These are phyloP conservation scores for Serpula lacrymans DNA, from an alignment of 768 basidiomycete species.

Conservation along the genomic window DNA sequence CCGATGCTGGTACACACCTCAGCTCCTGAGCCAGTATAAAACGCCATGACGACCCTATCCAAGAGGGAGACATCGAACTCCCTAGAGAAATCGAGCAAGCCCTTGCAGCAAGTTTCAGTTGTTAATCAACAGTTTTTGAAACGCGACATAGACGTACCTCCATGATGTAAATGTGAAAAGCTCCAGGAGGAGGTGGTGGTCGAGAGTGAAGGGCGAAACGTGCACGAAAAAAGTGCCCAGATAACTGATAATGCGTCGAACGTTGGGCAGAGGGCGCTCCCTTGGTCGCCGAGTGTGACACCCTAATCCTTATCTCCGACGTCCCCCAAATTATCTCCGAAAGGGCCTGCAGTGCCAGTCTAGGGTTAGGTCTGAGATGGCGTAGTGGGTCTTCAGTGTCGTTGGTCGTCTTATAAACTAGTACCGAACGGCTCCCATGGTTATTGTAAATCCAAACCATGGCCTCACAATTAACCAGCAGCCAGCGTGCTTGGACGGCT, in stretches of 20 bases:
- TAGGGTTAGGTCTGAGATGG: too few species aligned
- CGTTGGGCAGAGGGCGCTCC: slow-evolving; percentile 35
- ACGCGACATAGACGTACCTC: slow-evolving; percentile 28
- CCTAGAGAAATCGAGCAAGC: slow-evolving; percentile 87
- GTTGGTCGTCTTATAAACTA: too few species aligned
- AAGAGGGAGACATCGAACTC: slow-evolving; percentile 92
- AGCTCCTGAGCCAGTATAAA: slow-evolving; percentile 80
- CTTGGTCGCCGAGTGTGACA: background rate
- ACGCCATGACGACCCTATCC: slow-evolving; percentile 90
- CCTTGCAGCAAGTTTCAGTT: slow-evolving; percentile 41
- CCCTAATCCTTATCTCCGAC: background rate
- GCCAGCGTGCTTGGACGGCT: slow-evolving; percentile 30
- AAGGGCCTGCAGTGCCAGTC: too few species aligned
- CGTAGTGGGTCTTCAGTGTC: too few species aligned
- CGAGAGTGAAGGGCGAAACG: slow-evolving; percentile 6
- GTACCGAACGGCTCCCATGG: too few species aligned
- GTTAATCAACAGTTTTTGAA: background rate
- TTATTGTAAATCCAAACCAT: too few species aligned
- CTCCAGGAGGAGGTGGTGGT: slow-evolving; percentile 3
- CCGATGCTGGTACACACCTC: slow-evolving; percentile 53
- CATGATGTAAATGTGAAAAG: slow-evolving; percentile 24
- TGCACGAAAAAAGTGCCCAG: slow-evolving; percentile 10
- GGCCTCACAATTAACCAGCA: too few species aligned
- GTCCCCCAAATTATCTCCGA: too few species aligned
- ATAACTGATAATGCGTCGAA: slow-evolving; percentile 19